Evolutionary conservation across 1,284 basidiomycete species (phyloP).

Genomic region (Ceratobasidium sp.): DNA sequence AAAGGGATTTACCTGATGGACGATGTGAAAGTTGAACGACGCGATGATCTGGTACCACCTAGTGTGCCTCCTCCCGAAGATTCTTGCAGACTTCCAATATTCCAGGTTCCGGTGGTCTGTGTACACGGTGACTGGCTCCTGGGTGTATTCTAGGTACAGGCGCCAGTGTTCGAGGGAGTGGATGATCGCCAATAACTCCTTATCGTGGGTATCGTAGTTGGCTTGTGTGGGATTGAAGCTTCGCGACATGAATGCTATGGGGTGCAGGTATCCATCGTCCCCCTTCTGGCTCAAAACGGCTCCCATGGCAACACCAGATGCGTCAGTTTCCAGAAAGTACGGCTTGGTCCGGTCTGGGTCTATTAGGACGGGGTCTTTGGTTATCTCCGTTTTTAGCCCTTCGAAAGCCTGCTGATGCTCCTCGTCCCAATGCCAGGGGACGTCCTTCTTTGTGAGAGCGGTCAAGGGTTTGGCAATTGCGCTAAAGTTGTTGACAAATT

Average conservation of each 20-base stretch:
- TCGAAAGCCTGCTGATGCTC: slow-evolving; percentile 52
- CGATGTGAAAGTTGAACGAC: slow-evolving; percentile 9
- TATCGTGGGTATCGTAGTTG: slow-evolving; percentile 58
- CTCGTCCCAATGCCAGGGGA: slow-evolving; percentile 47
- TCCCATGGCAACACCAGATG: slow-evolving; percentile 12
- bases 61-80: slow-evolving; percentile 46
- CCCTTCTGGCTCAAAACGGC: slow-evolving; percentile 41
- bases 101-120: slow-evolving; percentile 33
- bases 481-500: slow-evolving; percentile 52
- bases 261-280: slow-evolving; percentile 15
- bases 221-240: slow-evolving; percentile 52
- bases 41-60: slow-evolving; percentile 1
- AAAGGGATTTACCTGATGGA: no score
- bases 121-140: slow-evolving; percentile 23
- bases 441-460: slow-evolving; percentile 50
- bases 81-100: slow-evolving; percentile 34
- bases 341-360: slow-evolving; percentile 25
- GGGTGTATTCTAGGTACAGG: slow-evolving; percentile 43
- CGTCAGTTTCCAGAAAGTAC: slow-evolving; percentile 33
- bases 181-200: slow-evolving; percentile 54
- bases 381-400: slow-evolving; percentile 49
- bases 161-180: neutral
- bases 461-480: slow-evolving; percentile 52
- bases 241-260: slow-evolving; percentile 37
- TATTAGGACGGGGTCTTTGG: slow-evolving; percentile 8